These are phyloP conservation scores for Nakazawaea ernobii DNA, from an alignment of 805 yeast species.

Conservation along the genomic window DNA sequence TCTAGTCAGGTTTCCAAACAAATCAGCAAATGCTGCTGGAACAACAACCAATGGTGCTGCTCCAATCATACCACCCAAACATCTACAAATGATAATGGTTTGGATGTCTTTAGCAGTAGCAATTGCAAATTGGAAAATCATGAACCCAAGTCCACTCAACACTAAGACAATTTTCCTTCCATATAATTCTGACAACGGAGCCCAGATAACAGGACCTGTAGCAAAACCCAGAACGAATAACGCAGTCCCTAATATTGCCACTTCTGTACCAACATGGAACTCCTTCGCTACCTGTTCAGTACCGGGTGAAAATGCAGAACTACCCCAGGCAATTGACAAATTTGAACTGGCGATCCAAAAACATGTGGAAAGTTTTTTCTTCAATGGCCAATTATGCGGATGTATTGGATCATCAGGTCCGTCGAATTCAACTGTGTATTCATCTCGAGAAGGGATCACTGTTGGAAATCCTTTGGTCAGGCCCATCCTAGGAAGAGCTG, in stretches of 20 bases:
- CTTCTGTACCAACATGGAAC: constrained; percentile 58
- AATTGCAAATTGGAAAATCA: constrained; percentile 60
- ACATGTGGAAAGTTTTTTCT: constrained; percentile 38
- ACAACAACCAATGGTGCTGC: constrained; percentile 82
- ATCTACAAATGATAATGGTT: constrained; percentile 70
- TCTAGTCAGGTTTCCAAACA: constrained; percentile 58
- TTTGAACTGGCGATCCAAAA: constrained; percentile 69
- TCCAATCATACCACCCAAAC: constrained; percentile 75
- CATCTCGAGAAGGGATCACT: no score
- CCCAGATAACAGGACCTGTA: constrained; percentile 86
- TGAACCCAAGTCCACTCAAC: constrained; percentile 49
- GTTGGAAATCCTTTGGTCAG: no score
- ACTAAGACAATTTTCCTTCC: constrained; percentile 66
- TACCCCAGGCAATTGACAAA: no score
- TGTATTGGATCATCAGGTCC: constrained; percentile 75
- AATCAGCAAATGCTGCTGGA: constrained; percentile 82
- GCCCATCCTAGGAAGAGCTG: no score
- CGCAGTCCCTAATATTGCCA: constrained; percentile 71
- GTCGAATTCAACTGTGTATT: no score
- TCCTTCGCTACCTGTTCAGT: constrained; percentile 38
- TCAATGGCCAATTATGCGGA: constrained; percentile 70
- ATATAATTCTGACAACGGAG: constrained; percentile 71
- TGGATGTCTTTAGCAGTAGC: constrained; percentile 76
- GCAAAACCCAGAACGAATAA: constrained; percentile 91
- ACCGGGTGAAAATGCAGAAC: constrained; percentile 71